phyloP scores from a whole-genome alignment of 192 early-diverging fungal species.

The Backusella morwellensis region DNA sequence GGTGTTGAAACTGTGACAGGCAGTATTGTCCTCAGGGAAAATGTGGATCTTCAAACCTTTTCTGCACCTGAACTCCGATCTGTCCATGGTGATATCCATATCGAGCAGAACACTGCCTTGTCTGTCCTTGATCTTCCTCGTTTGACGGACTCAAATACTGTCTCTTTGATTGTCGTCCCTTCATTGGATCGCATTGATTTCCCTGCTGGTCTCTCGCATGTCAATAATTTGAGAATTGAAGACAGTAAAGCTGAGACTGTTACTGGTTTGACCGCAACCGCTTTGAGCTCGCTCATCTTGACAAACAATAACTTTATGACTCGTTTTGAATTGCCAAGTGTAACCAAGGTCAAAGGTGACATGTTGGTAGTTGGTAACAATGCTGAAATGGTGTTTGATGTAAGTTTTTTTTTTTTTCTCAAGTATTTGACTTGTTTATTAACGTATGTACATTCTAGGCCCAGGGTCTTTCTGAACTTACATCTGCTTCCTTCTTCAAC shows the following conservation, averaged over 20 bases:
- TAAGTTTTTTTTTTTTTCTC: background rate
- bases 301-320: conserved; percentile 32
- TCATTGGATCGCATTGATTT: conserved; percentile 25
- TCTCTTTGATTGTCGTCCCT: conserved; percentile 30
- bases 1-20: conserved; percentile 28
- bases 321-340: conserved; percentile 20
- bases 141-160: conserved; percentile 5
- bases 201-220: conserved; percentile 16
- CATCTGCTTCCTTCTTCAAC: conserved; percentile 59
- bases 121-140: conserved; percentile 15
- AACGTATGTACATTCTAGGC: conserved; percentile 29
- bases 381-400: background rate
- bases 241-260: conserved; percentile 22
- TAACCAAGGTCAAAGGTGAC: conserved; percentile 9
- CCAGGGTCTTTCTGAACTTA: conserved; percentile 44
- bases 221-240: conserved; percentile 12
- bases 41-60: conserved; percentile 12
- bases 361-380: conserved; percentile 6
- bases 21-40: conserved; percentile 22
- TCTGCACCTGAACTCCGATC: conserved; percentile 26
- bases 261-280: conserved; percentile 11
- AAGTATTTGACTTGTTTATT: background rate
- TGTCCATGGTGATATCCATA: conserved; percentile 24
- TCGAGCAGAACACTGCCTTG: conserved; percentile 27
- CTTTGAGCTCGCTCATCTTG: conserved; percentile 12